Percentiles rank a stretch among this genome's conserved stretches.
phyloP scores from a whole-genome alignment of 202 grass and related monocot species.

The Brachypodium distachyon region DNA sequence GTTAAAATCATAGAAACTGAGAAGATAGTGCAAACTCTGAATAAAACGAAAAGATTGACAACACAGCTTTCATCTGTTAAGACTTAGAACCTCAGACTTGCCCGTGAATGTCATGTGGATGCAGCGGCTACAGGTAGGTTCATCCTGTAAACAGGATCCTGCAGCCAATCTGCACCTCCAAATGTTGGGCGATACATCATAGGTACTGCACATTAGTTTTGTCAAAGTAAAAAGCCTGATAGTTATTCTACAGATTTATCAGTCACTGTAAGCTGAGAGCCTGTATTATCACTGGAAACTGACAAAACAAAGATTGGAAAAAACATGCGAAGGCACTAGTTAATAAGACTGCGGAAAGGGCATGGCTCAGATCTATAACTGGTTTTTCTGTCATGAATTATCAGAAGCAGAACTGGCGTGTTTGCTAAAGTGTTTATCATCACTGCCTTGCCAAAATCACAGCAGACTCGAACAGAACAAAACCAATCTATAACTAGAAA shows the following conservation, averaged over 20 bases:
- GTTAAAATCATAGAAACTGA: fast-evolving
- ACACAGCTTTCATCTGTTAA: not conserved
- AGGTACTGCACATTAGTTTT: not conserved
- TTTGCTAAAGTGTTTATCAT: conserved; percentile 57
- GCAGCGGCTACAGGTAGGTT: conserved; percentile 52
- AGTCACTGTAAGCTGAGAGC: no score
- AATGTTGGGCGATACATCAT: conserved; percentile 29
- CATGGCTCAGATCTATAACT: conserved; percentile 58
- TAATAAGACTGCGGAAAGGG: no score
- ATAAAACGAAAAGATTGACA: not conserved
- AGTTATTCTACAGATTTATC: not conserved
- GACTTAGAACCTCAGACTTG: conserved; percentile 15
- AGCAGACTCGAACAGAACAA: not conserved
- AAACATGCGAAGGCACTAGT: no score
- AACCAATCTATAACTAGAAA: not conserved
- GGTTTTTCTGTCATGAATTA: conserved; percentile 62
- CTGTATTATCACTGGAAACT: no score
- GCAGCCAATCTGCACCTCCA: conserved; percentile 22
- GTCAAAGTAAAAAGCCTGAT: not conserved
- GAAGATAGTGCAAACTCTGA: no score
- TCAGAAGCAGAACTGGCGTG: conserved; percentile 99
- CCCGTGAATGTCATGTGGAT: conserved; percentile 27
- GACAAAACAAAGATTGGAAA: no score
- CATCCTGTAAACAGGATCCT: conserved; percentile 46
- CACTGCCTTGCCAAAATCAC: not conserved